phyloP scores from a whole-genome alignment of 306 rosid genomes.

The Quercus mongolica region DNA sequence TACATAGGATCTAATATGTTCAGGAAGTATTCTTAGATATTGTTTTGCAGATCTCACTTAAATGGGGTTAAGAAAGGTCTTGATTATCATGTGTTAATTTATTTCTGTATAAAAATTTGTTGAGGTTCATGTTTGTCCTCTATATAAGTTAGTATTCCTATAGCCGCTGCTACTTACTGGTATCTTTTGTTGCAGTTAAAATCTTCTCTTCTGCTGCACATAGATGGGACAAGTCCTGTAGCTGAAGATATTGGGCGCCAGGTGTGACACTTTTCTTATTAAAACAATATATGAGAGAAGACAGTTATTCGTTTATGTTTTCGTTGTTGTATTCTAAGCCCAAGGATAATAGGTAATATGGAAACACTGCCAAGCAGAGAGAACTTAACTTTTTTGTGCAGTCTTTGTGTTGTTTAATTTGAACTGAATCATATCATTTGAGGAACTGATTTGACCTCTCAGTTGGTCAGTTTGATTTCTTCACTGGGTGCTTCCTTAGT shows the following conservation, averaged over 20 bases:
- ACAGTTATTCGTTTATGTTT: background rate
- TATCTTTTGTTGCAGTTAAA: slow-evolving; percentile 53
- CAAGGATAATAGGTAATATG: background rate
- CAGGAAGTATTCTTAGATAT: background rate
- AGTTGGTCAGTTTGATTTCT: background rate
- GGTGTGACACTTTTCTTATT: slow-evolving; percentile 35
- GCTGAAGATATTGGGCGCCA: slow-evolving; percentile 98
- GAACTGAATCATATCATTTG: background rate
- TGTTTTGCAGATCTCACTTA: background rate
- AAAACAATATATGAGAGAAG: background rate
- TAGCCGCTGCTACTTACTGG: background rate
- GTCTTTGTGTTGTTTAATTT: background rate
- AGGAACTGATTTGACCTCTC: background rate
- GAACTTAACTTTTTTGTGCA: background rate
- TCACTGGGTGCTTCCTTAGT: background rate
- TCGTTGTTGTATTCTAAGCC: background rate
- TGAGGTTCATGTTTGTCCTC: background rate
- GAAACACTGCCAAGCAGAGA: background rate
- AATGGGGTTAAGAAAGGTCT: background rate
- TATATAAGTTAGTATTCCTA: background rate
- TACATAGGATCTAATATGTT: background rate
- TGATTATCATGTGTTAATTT: background rate
- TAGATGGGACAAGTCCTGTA: slow-evolving; percentile 83
- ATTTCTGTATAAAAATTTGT: background rate
- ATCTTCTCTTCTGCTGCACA: slow-evolving; percentile 83